A percentile compares a stretch with the other conserved stretches of the same genome.
Evolutionary conservation across 306 rosid genomes (phyloP).

Genomic region (Carpinus viminea): DNA sequence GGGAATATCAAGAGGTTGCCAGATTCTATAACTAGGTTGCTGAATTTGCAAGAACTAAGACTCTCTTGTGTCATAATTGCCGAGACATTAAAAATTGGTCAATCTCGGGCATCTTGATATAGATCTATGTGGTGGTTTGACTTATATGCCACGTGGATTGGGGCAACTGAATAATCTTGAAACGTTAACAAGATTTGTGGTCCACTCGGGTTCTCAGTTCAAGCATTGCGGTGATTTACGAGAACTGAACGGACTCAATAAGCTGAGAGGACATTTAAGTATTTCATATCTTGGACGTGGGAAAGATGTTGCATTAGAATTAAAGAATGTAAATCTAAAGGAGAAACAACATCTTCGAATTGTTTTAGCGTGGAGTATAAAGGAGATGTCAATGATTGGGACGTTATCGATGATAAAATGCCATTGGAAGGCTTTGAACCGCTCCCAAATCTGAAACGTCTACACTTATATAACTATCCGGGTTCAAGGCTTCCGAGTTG

Average conservation of each 20-base stretch:
- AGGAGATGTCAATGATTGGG: too few species aligned
- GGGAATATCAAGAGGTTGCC: background rate
- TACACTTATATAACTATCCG: background rate
- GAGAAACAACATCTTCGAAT: background rate
- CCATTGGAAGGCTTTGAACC: conserved; percentile 17
- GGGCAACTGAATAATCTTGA: conserved; percentile 7
- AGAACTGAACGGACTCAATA: conserved; percentile 1
- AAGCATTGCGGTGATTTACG: background rate
- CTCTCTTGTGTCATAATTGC: conserved; percentile 1
- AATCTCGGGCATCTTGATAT: conserved; percentile 21
- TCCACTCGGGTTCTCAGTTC: too few species aligned
- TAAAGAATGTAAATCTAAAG: too few species aligned
- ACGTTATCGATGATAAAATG: too few species aligned
- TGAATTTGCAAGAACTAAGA: background rate
- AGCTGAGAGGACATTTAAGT: too few species aligned
- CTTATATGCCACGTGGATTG: background rate
- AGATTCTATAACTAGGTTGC: background rate
- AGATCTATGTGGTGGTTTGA: background rate
- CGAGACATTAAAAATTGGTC: background rate
- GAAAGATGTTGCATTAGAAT: background rate
- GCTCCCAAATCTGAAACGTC: background rate
- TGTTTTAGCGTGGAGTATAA: background rate
- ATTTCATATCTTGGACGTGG: background rate
- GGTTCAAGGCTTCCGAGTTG: conserved; percentile 13
- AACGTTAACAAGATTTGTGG: background rate